Conservation (phyloP, 2,329 filamentous ascomycete species). For the Decorospora gaudefroyi region DNA sequence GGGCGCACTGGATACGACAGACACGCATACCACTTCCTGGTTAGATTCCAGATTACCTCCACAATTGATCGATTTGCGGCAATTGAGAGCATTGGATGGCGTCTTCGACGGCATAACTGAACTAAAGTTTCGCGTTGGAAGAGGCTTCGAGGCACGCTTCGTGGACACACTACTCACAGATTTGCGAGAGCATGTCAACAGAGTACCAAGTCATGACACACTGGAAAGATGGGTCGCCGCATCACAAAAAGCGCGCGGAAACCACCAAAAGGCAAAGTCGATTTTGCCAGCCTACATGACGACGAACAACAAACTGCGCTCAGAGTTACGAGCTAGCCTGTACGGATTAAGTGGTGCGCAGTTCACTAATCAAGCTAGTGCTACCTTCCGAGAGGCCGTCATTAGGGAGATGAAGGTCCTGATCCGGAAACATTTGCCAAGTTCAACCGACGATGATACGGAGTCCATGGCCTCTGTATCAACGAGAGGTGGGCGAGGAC, state of each 20-base stretch:
- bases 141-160: conserved; percentile 82
- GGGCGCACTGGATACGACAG: conserved; percentile 62
- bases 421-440: conserved; percentile 83
- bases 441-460: conserved; percentile 90
- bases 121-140: conserved; percentile 80
- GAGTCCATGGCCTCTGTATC: conserved; percentile 87
- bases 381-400: conserved; percentile 80
- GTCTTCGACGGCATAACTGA: conserved; percentile 76
- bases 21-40: conserved; percentile 39
- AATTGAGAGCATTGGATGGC: conserved; percentile 77
- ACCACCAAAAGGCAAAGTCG: conserved; percentile 68
- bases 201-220: conserved; percentile 71
- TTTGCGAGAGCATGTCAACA: conserved; percentile 76
- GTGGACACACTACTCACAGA: conserved; percentile 77
- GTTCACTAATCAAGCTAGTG: conserved; percentile 79
- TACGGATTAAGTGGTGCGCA: conserved; percentile 79
- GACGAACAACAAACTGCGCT: conserved; percentile 70
- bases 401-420: conserved; percentile 84
- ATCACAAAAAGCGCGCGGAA: conserved; percentile 71
- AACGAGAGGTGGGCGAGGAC: conserved; percentile 68
- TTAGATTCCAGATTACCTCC: conserved; percentile 42
- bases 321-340: conserved; percentile 70
- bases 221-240: conserved; percentile 83
- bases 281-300: conserved; percentile 77
- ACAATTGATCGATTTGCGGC: conserved; percentile 69